These are phyloP conservation scores for Phoma sp. DNA, from an alignment of 2,329 filamentous ascomycete species.

Conservation along the genomic window DNA sequence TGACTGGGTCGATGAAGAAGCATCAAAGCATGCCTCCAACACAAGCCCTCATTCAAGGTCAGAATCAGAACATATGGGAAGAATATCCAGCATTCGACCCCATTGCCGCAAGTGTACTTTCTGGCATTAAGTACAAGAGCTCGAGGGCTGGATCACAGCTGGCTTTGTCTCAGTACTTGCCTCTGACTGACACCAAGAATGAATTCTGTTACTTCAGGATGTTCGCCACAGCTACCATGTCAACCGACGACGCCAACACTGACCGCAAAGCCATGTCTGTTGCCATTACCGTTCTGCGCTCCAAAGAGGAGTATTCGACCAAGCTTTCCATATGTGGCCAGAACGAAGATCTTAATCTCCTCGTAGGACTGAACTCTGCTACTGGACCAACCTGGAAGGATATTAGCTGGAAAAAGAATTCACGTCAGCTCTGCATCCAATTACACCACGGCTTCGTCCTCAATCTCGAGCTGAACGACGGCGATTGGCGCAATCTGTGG, in stretches of 20 bases:
- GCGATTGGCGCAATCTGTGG: conserved; percentile 81
- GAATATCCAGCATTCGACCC: conserved; percentile 77
- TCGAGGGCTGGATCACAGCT: conserved; percentile 45
- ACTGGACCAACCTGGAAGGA: conserved; percentile 80
- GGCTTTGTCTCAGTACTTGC: conserved; percentile 72
- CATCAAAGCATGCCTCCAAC: conserved; percentile 76
- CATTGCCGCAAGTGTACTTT: conserved; percentile 73
- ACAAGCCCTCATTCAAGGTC: conserved; percentile 73
- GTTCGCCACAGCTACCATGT: conserved; percentile 75
- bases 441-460: conserved; percentile 80
- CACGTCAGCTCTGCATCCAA: conserved; percentile 70
- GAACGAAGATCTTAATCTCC: conserved; percentile 76
- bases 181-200: conserved; percentile 75
- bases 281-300: conserved; percentile 77
- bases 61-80: conserved; percentile 84
- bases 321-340: conserved; percentile 81
- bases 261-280: conserved; percentile 75
- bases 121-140: conserved; percentile 37
- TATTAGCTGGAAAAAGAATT: conserved; percentile 77
- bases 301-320: conserved; percentile 72
- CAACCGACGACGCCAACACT: conserved; percentile 72
- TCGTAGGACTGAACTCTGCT: conserved; percentile 73
- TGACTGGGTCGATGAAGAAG: conserved; percentile 82
- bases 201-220: conserved; percentile 83
- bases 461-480: conserved; percentile 72